Base-by-base conservation (phyloP, 805 yeast genomes). In the Cyberlindnera suaveolens region DNA sequence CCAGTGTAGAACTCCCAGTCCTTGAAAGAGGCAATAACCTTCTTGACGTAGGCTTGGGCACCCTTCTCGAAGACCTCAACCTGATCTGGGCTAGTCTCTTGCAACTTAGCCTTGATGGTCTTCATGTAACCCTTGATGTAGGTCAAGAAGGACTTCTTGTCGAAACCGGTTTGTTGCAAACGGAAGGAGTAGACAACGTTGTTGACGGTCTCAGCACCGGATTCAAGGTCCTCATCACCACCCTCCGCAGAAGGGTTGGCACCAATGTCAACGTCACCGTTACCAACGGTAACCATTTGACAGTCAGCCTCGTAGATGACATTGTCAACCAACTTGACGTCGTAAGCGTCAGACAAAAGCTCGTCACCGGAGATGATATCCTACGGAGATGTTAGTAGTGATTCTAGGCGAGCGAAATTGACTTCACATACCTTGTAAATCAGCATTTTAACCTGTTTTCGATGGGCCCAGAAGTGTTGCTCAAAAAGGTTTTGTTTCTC, bases 1-100 rank as follows among this genome's bases (percentile, higher is more conserved):
- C 99, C 98, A 60, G 96, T 91, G 90, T 74, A 93, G 81, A 93
- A 93, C 68, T 93, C 99, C 95, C 95, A 93, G 82, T 93, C 99
- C 68, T 84, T 85, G 93, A 93, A 93, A 72, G 90, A 84, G 64
- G 82, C 85, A 63, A 93, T 71, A 57, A 93, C 84, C 81, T 93
- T 93, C 87, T 93, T 93, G 73, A 86, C 95, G 80, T 90, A 93
- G 61, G 86, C 72, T 60, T 82, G 78, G 61, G 99, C 99, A 70
- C 98, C 98, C 80, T 93, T 91, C 82, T 91, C 97, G 72, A 93
- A 93, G 56, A 70, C 72, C 65, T 84, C 82, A 61, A 93, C 80
- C 63, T 75, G 77, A 39, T 91, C 98, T 65, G 99, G 98, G 74
- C 79, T 71, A 57, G 75, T 58, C 80, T 90, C 97, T 65, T 86